A percentile compares a stretch with the other conserved stretches of the same genome.
phyloP scores from a whole-genome alignment of 106 monocot genomes.

The Narthecium ossifragum region DNA sequence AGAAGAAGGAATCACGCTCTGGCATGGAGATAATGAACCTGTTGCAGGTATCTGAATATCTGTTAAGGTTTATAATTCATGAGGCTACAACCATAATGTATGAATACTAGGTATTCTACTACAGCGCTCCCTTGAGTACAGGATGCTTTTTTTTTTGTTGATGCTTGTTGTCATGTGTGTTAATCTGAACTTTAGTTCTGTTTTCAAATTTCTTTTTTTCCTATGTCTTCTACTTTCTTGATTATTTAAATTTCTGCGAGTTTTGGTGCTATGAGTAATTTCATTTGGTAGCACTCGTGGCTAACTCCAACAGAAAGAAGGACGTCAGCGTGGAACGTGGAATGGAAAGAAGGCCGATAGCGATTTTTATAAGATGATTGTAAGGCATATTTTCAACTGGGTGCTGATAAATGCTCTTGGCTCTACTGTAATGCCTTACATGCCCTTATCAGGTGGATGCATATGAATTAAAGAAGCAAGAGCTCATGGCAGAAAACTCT shows the following conservation, averaged over 20 bases:
- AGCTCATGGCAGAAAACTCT: slow-evolving; percentile 94
- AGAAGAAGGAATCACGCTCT: slow-evolving; percentile 96
- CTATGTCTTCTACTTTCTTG: neutral
- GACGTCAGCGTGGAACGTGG: slow-evolving; percentile 97
- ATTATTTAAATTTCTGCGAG: neutral
- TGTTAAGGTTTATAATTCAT: no score
- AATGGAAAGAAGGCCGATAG: slow-evolving; percentile 96
- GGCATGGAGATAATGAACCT: slow-evolving; percentile 99
- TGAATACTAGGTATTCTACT: neutral
- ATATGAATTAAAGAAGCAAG: slow-evolving; percentile 91
- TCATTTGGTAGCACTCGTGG: neutral
- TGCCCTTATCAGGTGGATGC: slow-evolving; percentile 67
- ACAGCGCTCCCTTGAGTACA: neutral
- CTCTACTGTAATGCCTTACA: neutral
- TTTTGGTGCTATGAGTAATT: slow-evolving; percentile 1
- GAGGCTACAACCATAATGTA: no score
- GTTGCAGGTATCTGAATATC: slow-evolving; percentile 58
- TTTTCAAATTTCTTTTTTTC: no score
- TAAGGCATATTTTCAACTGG: slow-evolving; percentile 26
- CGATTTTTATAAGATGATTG: slow-evolving; percentile 98
- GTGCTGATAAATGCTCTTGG: neutral
- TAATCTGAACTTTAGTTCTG: no score
- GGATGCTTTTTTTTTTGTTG: no score
- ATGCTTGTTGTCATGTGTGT: no score
- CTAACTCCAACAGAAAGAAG: slow-evolving; percentile 80